Base-by-base conservation (phyloP, 306 rosid genomes). In the Coriaria nepalensis region DNA sequence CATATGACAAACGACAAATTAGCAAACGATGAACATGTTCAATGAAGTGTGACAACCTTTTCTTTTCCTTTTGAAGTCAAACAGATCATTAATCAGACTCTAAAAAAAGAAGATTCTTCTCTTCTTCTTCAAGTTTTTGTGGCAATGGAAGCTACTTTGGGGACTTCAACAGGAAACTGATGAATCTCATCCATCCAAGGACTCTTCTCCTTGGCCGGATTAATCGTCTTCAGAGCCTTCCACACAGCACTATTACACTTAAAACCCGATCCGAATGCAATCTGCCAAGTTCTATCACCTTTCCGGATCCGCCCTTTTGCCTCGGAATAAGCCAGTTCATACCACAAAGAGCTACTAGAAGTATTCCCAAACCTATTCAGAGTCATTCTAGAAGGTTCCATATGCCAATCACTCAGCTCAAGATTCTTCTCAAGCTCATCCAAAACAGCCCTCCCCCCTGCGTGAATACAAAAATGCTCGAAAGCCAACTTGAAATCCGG, bases 351-450 rank as follows among this genome's bases (percentile, higher is more conserved):
- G 9, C 96, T 87, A 40, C 96, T 87, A 0, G 96, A 87, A 14
- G 94, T 87, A 64, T 87, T 87, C 0, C 96, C 96, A 37, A 80
- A 82, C 47, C 94, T 69, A 6, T 80, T 5, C 0, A 87, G 79
- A 0, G 96, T 87, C 96, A 87, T 87, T 34, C 96, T 77, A 2
- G 96, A 87, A 0, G 96, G 96, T 52, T 87, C 94, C 96, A 87
- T 78, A 5, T 87, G 86, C 88, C 93, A 87, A 3, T 83, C 83
- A n/a, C 56, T 57, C 20, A 87, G 76, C 6, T 78, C 79, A 20
- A 87, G 79, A 40, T 83, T 80, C 56, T 80, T 83, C 82, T 87
- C 79, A 5, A 87, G 33, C 59, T 87, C 93, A 44, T 87, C 93
- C 55, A 83, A 33, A 13, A 87, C 96, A 0, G 93, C 87, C 37